Evolutionary conservation across 2,329 filamentous ascomycete species (phyloP).

Genomic region (Orbilia blumenaviensis): DNA sequence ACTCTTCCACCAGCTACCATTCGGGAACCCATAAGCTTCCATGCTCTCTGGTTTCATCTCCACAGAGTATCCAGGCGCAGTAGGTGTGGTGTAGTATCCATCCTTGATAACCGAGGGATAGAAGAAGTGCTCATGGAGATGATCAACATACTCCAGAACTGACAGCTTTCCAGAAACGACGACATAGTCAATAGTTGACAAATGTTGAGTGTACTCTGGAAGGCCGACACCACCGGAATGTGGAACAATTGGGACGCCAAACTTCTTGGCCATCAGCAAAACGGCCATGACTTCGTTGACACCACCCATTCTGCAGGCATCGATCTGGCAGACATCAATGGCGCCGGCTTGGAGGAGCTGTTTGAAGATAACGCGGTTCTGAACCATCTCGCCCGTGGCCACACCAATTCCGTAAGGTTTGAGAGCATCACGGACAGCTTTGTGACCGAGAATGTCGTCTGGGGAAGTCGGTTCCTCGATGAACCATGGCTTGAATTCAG

Average conservation of each 20-base stretch:
- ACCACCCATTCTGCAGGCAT: conserved; percentile 87
- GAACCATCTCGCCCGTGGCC: conserved; percentile 93
- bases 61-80: conserved; percentile 84
- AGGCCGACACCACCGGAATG: conserved; percentile 89
- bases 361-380: conserved; percentile 94
- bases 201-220: conserved; percentile 91
- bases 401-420: conserved; percentile 79
- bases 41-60: conserved; percentile 93
- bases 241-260: conserved; percentile 78
- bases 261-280: conserved; percentile 82
- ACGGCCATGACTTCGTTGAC: conserved; percentile 94
- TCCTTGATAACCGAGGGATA: conserved; percentile 81
- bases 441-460: conserved; percentile 89
- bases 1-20: conserved; percentile 84
- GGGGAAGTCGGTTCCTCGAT: conserved; percentile 93
- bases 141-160: conserved; percentile 89
- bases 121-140: conserved; percentile 91
- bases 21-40: conserved; percentile 80
- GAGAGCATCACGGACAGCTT: conserved; percentile 81
- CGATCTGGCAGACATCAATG: conserved; percentile 88
- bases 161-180: conserved; percentile 82
- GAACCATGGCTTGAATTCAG: conserved; percentile 81
- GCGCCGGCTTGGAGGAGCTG: conserved; percentile 82
- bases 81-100: conserved; percentile 87
- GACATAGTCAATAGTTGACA: conserved; percentile 92